Base-by-base conservation (phyloP, 495 filamentous ascomycete genomes). In the Mytilinidion resinicola region DNA sequence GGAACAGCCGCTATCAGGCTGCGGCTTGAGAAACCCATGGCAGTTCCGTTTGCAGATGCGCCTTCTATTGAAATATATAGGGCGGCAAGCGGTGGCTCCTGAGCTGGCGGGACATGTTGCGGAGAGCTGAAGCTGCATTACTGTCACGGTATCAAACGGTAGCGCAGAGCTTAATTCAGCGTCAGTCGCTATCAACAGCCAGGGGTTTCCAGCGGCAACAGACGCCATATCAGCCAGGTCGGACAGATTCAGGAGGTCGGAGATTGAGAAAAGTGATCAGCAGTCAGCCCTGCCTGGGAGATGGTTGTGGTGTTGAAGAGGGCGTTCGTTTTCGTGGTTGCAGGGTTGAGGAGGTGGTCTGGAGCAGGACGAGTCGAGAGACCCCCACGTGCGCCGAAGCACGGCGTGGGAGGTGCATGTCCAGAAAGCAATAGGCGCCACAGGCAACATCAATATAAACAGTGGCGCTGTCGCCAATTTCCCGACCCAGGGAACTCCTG, bases 1-100 rank as follows among this genome's bases (percentile, higher is more conserved):
- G 43, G 53, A 4, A 47, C 17, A 1, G 39, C 61, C 2, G 53
- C 71, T 39, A 69, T 85, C 19, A 71, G 69, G 53, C 73, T 84
- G 12, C 63, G 70, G 17, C 67, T 87, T 25, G 78, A 80, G 66
- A 84, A 85, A 66, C 84, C 82, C 15, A 77, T 77, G 8, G 82
- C 82, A 0, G 76, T 84, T 11, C 75, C 77, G 3, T 71, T 80
- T 57, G 82, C 82, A 2, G 82, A 83, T 59, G 79, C 77, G 17
- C 78, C 82, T 0, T 60, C 71, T 9, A 77, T 85, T 4, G 80
- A 84, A 62, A 70, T 83, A 6, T 20, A 59, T 8, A 46, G 65
- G 15, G 41, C 51, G 12, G 58, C 7, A 59, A 37, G 37, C 25
- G 9, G 10, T 62, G 17, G 42, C 14, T 51, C n/a, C 2, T 17